Percentiles rank a stretch among this genome's conserved stretches.
These are phyloP conservation scores for Sonneratia caseolaris DNA, from an alignment of 345 rosid species.

Conservation along the genomic window DNA sequence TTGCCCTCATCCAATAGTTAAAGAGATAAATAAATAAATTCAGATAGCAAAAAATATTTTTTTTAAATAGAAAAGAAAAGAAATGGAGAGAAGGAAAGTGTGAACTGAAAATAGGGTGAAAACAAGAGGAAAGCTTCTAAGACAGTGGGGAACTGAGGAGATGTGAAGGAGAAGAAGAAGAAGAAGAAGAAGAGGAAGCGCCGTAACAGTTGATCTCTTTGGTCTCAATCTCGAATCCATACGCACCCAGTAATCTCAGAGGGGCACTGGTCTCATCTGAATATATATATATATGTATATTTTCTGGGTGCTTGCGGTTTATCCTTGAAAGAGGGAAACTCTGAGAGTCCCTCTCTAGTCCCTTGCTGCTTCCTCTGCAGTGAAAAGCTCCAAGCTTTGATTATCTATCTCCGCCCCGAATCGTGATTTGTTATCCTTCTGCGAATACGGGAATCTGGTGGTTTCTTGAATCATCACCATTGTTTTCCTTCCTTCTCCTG, in stretches of 20 bases:
- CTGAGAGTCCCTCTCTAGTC: not conserved
- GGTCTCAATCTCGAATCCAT: conserved; percentile 1
- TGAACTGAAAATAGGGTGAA: not conserved
- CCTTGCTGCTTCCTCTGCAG: not conserved
- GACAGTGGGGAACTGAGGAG: not conserved
- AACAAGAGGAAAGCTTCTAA: not conserved
- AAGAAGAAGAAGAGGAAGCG: not conserved
- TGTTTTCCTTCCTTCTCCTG: not conserved
- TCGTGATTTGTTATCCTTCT: not conserved
- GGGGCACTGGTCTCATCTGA: not conserved
- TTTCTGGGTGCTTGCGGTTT: not conserved
- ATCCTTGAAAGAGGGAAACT: not conserved
- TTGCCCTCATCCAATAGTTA: not conserved
- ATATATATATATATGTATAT: not conserved
- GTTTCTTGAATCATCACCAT: not conserved
- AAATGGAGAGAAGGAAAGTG: not conserved
- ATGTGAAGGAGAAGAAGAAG: conserved; percentile 7
- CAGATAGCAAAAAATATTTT: not conserved
- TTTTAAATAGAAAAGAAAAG: not conserved
- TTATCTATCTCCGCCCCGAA: not conserved
- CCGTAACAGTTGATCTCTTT: conserved; percentile 6
- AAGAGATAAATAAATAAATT: not conserved
- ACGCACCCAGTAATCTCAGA: not conserved
- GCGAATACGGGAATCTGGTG: not conserved
- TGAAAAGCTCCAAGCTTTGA: conserved; percentile 3